These are phyloP conservation scores for Picochlorum sp. DNA, from an alignment of 139 green algal genomes.

Conservation along the genomic window DNA sequence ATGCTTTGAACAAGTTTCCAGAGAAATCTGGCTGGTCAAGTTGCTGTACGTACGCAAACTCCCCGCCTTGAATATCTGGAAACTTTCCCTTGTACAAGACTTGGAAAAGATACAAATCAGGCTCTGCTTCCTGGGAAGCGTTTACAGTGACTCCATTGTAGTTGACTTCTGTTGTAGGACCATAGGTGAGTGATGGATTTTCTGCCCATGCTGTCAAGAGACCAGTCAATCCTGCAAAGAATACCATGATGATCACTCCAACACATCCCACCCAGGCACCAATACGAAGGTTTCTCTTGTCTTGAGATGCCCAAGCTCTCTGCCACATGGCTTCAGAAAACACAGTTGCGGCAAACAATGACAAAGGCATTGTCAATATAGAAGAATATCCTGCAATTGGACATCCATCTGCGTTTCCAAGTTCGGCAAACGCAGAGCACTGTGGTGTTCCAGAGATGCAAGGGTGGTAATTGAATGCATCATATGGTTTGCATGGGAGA, in stretches of 20 bases:
- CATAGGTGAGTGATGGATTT: background rate
- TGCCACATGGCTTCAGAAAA: constrained; percentile 79
- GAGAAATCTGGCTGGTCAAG: background rate
- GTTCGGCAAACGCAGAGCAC: constrained; percentile 7
- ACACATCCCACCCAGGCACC: constrained; percentile 25
- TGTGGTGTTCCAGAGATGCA: constrained; percentile 4
- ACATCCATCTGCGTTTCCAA: background rate
- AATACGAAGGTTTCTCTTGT: constrained; percentile 17
- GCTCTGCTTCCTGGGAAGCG: constrained; percentile 16
- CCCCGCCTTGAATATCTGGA: background rate
- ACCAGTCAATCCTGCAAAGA: constrained; percentile 55
- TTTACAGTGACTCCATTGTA: background rate
- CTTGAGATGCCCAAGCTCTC: constrained; percentile 47
- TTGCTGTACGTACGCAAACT: constrained; percentile 1
- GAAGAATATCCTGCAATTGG: constrained; percentile 40
- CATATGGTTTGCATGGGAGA: constrained; percentile 28
- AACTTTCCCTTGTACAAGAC: background rate
- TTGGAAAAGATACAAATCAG: constrained; percentile 54
- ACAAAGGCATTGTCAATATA: constrained; percentile 60
- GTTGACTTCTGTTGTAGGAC: constrained; percentile 11
- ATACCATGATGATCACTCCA: constrained; percentile 35
- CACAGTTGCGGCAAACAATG: constrained; percentile 60
- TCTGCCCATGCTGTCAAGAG: constrained; percentile 61
- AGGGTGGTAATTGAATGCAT: background rate
- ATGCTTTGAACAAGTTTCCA: background rate